phyloP scores from a whole-genome alignment of 805 yeast genomes.

The Candida corydali region DNA sequence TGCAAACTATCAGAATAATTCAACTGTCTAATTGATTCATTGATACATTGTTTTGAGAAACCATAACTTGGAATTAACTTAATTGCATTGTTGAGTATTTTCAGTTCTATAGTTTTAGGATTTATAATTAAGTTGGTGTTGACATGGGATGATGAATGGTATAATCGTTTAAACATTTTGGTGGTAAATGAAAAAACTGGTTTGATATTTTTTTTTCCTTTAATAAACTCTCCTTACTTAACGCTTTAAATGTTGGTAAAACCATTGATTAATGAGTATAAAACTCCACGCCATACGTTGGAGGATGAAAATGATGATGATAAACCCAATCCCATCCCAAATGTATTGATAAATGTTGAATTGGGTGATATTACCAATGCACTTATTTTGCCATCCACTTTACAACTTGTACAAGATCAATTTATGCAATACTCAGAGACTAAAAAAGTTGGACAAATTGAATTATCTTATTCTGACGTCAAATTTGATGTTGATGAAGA shows the following conservation, averaged over 20 bases:
- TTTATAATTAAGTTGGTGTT: slow-evolving; percentile 30
- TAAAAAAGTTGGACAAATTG: slow-evolving; percentile 1
- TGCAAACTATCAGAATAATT: slow-evolving; percentile 51
- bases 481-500: slow-evolving; percentile 4
- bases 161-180: slow-evolving; percentile 11
- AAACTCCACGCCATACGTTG: slow-evolving; percentile 49
- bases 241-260: slow-evolving; percentile 33
- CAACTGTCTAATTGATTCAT: slow-evolving; percentile 43
- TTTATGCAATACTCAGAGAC: no score
- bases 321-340: slow-evolving; percentile 24
- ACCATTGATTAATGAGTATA: slow-evolving; percentile 49
- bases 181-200: no score
- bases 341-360: slow-evolving; percentile 17
- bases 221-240: no score
- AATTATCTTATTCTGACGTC: slow-evolving; percentile 10
- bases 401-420: slow-evolving; percentile 12
- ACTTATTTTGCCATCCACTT: slow-evolving; percentile 25
- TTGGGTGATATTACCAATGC: slow-evolving; percentile 14
- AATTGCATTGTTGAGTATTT: slow-evolving; percentile 35
- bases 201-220: neutral
- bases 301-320: slow-evolving; percentile 36
- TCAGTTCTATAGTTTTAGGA: slow-evolving; percentile 32
- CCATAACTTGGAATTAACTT: slow-evolving; percentile 50
- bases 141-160: slow-evolving; percentile 37
- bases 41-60: slow-evolving; percentile 45